phyloP scores from a whole-genome alignment of 2,329 filamentous ascomycete genomes.

The Claviceps lovelessii region DNA sequence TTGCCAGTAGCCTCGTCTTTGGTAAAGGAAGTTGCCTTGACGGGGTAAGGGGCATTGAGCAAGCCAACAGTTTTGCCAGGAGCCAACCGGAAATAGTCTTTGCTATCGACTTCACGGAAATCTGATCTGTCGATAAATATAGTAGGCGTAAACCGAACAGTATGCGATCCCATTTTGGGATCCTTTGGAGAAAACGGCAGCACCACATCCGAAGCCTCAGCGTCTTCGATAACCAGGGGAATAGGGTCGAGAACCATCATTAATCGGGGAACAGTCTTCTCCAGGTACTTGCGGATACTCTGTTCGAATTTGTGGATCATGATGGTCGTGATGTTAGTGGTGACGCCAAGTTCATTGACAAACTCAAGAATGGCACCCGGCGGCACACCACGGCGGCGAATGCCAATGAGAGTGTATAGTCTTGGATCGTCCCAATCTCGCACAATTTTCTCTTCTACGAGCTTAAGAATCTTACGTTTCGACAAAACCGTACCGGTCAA shows the following conservation, averaged over 20 bases:
- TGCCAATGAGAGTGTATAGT: constrained; percentile 72
- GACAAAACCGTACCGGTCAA: constrained; percentile 74
- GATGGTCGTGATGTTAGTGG: constrained; percentile 66
- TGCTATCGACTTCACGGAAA: constrained; percentile 60
- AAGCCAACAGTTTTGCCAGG: constrained; percentile 66
- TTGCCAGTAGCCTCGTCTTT: constrained; percentile 51
- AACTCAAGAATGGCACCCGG: constrained; percentile 82
- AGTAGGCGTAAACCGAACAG: constrained; percentile 52
- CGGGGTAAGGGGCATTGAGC: constrained; percentile 55
- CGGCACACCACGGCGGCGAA: constrained; percentile 73
- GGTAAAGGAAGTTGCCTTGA: constrained; percentile 54
- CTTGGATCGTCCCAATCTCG: constrained; percentile 85
- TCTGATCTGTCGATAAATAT: constrained; percentile 78
- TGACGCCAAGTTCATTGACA: constrained; percentile 81
- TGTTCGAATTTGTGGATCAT: constrained; percentile 74
- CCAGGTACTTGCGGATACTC: constrained; percentile 71
- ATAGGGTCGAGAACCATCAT: constrained; percentile 84
- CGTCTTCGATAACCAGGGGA: constrained; percentile 66
- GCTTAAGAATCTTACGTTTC: constrained; percentile 68
- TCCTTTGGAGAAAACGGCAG: constrained; percentile 77
- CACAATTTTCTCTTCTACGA: constrained; percentile 67
- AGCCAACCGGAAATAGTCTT: constrained; percentile 67
- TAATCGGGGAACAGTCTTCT: constrained; percentile 72
- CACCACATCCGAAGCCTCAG: constrained; percentile 46
- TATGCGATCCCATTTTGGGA: constrained; percentile 48